phyloP scores from a whole-genome alignment of 345 rosid genomes.

The Syzygium grande region DNA sequence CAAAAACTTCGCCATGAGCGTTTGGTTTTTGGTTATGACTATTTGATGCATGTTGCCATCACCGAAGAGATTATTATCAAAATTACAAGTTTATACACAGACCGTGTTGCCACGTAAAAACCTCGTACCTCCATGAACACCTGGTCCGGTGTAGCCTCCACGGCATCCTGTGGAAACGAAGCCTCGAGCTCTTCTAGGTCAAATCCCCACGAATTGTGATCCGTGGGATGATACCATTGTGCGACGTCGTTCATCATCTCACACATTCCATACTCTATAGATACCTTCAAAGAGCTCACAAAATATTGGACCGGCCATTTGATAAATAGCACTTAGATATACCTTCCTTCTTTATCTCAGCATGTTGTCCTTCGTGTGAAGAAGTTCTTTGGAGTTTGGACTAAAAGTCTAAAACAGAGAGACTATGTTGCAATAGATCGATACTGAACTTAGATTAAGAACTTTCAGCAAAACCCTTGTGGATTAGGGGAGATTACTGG shows the following conservation, averaged over 20 bases:
- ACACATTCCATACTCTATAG: slow-evolving; percentile 71
- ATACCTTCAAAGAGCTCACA: slow-evolving; percentile 29
- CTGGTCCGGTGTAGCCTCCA: slow-evolving; percentile 34
- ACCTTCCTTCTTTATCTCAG: too few relatives aligned
- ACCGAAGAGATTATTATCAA: too few relatives aligned
- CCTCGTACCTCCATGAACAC: slow-evolving; percentile 44
- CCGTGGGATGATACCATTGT: slow-evolving; percentile 43
- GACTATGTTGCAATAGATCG: background rate
- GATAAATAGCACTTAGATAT: background rate
- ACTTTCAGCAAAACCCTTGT: background rate
- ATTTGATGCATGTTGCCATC: too few relatives aligned
- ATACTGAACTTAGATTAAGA: too few relatives aligned
- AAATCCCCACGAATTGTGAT: slow-evolving; percentile 33
- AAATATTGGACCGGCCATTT: too few relatives aligned
- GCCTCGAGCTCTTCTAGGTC: slow-evolving; percentile 45
- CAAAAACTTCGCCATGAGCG: background rate
- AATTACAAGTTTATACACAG: too few relatives aligned
- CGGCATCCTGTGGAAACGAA: slow-evolving; percentile 43
- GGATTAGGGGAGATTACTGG: background rate
- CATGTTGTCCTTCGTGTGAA: background rate
- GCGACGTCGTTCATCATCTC: slow-evolving; percentile 65
- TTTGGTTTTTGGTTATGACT: too few relatives aligned
- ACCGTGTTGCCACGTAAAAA: too few relatives aligned
- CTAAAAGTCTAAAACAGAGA: background rate
- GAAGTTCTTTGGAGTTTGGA: too few relatives aligned